These are phyloP conservation scores for Penicillium sp. DNA, from an alignment of 2,329 filamentous ascomycete species.

Conservation along the genomic window DNA sequence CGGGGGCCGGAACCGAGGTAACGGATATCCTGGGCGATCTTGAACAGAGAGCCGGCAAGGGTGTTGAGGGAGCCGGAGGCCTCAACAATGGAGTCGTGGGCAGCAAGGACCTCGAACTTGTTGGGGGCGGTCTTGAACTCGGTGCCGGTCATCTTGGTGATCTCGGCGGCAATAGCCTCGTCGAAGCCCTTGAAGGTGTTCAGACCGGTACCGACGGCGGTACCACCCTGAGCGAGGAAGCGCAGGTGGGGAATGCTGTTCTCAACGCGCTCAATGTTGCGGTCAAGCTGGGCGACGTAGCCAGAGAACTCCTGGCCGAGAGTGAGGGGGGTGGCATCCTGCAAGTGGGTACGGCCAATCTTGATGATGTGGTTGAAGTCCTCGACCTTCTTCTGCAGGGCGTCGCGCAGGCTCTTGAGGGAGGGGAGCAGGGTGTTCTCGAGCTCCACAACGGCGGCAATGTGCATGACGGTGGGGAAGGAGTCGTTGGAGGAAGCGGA, in stretches of 20 bases:
- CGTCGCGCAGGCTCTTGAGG: conserved; percentile 76
- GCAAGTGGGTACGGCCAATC: conserved; percentile 95
- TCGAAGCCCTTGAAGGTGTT: conserved; percentile 98
- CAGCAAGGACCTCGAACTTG: conserved; percentile 96
- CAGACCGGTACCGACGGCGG: conserved; percentile 93
- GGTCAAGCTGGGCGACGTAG: conserved; percentile 92
- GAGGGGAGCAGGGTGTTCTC: conserved; percentile 83
- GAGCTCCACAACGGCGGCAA: conserved; percentile 91
- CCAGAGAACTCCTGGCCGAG: conserved; percentile 97
- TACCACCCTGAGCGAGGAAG: conserved; percentile 90
- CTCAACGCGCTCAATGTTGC: conserved; percentile 84
- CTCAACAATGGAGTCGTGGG: conserved; percentile 94
- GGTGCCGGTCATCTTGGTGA: conserved; percentile 87
- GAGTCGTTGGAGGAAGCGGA: conserved; percentile 98
- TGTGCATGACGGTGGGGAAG: conserved; percentile 99
- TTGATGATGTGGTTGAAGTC: conserved; percentile 96
- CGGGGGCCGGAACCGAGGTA: conserved; percentile 95
- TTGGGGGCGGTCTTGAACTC: conserved; percentile 96
- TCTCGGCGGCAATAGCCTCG: conserved; percentile 86
- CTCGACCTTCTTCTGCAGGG: conserved; percentile 84
- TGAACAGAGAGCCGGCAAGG: conserved; percentile 85
- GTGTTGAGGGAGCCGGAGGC: conserved; percentile 93
- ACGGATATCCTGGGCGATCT: conserved; percentile 97
- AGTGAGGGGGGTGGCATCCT: conserved; percentile 94
- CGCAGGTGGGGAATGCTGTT: conserved; percentile 79